Conservation (phyloP, 768 basidiomycete genomes). For the Termitomyces sp. region DNA sequence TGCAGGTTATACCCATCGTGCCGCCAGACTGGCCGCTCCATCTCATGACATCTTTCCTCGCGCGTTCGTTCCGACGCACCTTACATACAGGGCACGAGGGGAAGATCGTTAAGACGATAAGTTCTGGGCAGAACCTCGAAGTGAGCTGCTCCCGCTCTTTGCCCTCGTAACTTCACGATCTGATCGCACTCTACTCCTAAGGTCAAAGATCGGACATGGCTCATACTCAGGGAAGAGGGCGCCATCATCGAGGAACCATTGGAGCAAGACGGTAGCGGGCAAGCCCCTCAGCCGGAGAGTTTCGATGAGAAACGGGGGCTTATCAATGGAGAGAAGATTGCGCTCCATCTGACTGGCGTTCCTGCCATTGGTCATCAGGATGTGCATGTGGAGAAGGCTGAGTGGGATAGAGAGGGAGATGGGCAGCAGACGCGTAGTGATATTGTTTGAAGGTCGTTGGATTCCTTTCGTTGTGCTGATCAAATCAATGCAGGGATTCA, state of each 20-base stretch:
- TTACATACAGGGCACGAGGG: constrained; percentile 70
- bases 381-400: constrained; percentile 2
- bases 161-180: not conserved
- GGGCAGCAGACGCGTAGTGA: not conserved
- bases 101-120: constrained; percentile 74
- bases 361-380: not conserved
- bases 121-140: constrained; percentile 76
- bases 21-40: constrained; percentile 77
- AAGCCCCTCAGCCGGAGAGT: constrained; percentile 21
- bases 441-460: not conserved
- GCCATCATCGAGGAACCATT: constrained; percentile 63
- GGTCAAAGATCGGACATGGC: constrained; percentile 60
- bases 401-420: not conserved
- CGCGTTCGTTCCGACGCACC: constrained; percentile 73
- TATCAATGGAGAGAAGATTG: constrained; percentile 33
- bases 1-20: constrained; percentile 59
- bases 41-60: constrained; percentile 70
- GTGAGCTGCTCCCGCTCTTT: constrained; percentile 25
- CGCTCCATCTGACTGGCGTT: constrained; percentile 19
- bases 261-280: constrained; percentile 28
- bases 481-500: not conserved
- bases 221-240: constrained; percentile 56
- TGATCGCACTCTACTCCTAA: constrained; percentile 15
- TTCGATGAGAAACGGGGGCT: constrained; percentile 44
- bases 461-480: not conserved